Evolutionary conservation across 768 basidiomycete species (phyloP), one percentile per base, ranked within the genome.

Genomic region (Naganishia friedmannii): DNA sequence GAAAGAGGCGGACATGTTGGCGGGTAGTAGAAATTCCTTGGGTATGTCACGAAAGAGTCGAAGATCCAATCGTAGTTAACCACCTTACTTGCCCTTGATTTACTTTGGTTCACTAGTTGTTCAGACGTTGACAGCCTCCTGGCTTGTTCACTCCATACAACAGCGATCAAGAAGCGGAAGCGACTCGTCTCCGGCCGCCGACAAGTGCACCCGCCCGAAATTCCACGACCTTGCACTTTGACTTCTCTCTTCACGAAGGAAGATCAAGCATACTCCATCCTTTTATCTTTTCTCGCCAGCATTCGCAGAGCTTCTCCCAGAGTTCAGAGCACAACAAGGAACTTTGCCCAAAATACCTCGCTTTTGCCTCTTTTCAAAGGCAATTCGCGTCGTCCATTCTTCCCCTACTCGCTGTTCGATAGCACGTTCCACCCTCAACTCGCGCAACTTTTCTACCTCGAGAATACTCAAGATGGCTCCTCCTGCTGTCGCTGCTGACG

Each of bases 391-490:
- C 39, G 60, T 63, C n/a, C 21, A 1, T 29, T 23, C 60, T 17
- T 29, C n/a, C 37, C 2, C 8, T 6, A 39, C n/a, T 42, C 23
- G 19, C 15, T 46, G 3, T 26, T 23, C 23, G 3, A 26, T 23
- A 51, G 21, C 48, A 34, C 6, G n/a, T 39, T 12, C 26, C 42
- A 13, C 34, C 60, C 13, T 63, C n/a, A 51, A 51, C 48, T 51
- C 26, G 21, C 60, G 60, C 32, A 2, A 2, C 37, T 69, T 58
- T 57, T 29, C 48, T 13, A 69, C 21, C 46, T 21, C 68, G 32
- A 19, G 28, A 26, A 46, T 42, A 53, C 1, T 10, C 71, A 76
- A 67, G 23, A 78, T 80, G 77, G 77, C 79, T 34, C 74, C 75
- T 45, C 69, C 72, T 10, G 70, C 75, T 55, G 72, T 74, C 28